A percentile compares a stretch with the other conserved stretches of the same genome.
These are phyloP conservation scores for Filobasidium floriforme DNA, from an alignment of 768 basidiomycete genomes.

Conservation along the genomic window DNA sequence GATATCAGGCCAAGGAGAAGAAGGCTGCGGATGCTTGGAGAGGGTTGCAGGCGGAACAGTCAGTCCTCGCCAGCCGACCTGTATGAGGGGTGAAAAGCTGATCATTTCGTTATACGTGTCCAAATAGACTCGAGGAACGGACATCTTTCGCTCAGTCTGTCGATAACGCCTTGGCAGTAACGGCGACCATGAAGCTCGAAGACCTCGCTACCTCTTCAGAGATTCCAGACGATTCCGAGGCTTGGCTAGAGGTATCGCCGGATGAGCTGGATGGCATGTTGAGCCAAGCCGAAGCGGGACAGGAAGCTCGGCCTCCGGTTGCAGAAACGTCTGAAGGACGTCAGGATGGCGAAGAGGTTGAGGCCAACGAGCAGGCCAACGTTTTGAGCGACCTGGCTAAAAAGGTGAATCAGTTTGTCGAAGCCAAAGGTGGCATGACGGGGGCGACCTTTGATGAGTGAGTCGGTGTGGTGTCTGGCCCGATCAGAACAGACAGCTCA, in stretches of 20 bases:
- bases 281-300: slow-evolving; percentile 51
- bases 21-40: slow-evolving; percentile 65
- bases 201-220: slow-evolving; percentile 24
- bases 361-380: slow-evolving; percentile 60
- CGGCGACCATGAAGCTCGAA: slow-evolving; percentile 27
- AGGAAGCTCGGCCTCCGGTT: background rate
- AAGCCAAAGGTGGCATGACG: slow-evolving; percentile 77
- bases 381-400: slow-evolving; percentile 67
- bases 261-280: slow-evolving; percentile 70
- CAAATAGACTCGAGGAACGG: slow-evolving; percentile 50
- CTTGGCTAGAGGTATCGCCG: slow-evolving; percentile 76
- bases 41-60: slow-evolving; percentile 61
- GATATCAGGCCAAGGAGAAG: slow-evolving; percentile 66
- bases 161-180: slow-evolving; percentile 56
- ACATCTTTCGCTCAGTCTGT: slow-evolving; percentile 70
- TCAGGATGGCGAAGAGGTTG: slow-evolving; percentile 50
- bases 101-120: background rate
- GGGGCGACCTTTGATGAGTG: slow-evolving; percentile 89
- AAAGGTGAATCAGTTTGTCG: slow-evolving; percentile 83
- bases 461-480: slow-evolving; percentile 41
- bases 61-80: slow-evolving; percentile 38
- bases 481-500: background rate
- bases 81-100: too few species aligned
- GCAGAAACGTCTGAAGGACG: slow-evolving; percentile 22
- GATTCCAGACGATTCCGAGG: slow-evolving; percentile 62